Base-by-base conservation (phyloP, 192 early-diverging fungal genomes). In the Coemansia umbellata region DNA sequence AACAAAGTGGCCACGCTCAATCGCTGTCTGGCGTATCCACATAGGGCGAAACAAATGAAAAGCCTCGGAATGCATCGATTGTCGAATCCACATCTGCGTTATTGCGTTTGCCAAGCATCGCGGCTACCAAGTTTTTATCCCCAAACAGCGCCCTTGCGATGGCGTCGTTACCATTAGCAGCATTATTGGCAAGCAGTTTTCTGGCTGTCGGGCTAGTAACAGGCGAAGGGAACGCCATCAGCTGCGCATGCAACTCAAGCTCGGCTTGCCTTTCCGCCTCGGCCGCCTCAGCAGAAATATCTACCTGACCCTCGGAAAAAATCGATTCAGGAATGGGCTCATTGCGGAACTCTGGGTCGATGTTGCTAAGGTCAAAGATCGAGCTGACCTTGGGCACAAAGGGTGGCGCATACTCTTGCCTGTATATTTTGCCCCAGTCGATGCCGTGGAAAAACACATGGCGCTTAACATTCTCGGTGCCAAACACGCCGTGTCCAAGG, bases 361-460 rank as follows among this genome's bases (percentile, higher is more conserved):
- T 71, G 36, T 71, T 51, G 36, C 53, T 53, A 15, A 71, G 48
- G 14, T 71, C 69, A 31, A 71, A 63, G 5, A 59, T 64, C 21
- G 76, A 56, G 33, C 52, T 58, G 41, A 84, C 79, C 27, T 77
- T 64, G 26, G 85, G 85, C 47, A 82, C 82, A 45, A 82, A 83
- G 14, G 85, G 85, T 30, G 85, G 85, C 37, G 56, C 71, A 8
- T 79, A 65, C 37, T 81, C 61, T 53, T 81, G 79, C 31, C 73
- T 67, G 39, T 76, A 63, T 13, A 87, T 67, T 30, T 76, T 73
- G 11, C 66, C 58, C 85, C 85, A 87, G 65, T 87, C 82, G n/a
- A 85, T 58, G 8, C 60, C 69, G 17, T 49, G 26, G 51, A 85
- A 84, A 55, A 81, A 87, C 5, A 69, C 58, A 35, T 87, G 85